Evolutionary conservation across 1,284 basidiomycete genomes (phyloP).

Genomic region (Vanrija sp.): DNA sequence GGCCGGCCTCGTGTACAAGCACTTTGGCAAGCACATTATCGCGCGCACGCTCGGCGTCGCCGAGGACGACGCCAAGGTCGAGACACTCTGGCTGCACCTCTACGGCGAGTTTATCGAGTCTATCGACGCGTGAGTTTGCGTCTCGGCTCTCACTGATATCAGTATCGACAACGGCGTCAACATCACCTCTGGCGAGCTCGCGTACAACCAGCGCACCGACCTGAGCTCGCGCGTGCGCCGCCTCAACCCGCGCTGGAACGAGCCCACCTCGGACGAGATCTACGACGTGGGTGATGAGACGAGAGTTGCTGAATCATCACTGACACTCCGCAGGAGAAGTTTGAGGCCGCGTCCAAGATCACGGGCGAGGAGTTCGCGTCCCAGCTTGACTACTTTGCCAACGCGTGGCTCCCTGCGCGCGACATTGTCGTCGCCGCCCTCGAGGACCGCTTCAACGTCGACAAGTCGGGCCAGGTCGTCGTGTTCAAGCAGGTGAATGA

Average conservation of each 20-base stretch:
- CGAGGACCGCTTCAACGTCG: conserved; percentile 59
- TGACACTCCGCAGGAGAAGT: conserved; percentile 57
- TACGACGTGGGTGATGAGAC: conserved; percentile 66
- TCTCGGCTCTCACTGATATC: background rate
- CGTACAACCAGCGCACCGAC: conserved; percentile 73
- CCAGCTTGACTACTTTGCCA: conserved; percentile 74
- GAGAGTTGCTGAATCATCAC: background rate
- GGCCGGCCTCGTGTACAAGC: conserved; percentile 95
- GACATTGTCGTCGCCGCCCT: conserved; percentile 72
- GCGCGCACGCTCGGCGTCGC: conserved; percentile 59
- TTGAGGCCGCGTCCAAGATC: conserved; percentile 72
- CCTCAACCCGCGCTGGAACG: conserved; percentile 91
- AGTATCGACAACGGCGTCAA: conserved; percentile 89
- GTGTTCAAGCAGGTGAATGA: conserved; percentile 68
- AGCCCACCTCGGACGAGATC: conserved; percentile 58
- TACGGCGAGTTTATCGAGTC: conserved; percentile 93
- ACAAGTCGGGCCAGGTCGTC: conserved; percentile 72
- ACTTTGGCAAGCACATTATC: conserved; percentile 88
- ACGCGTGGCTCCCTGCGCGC: conserved; percentile 89
- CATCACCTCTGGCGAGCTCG: conserved; percentile 58
- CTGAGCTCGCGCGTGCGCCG: conserved; percentile 72
- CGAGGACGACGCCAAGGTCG: conserved; percentile 60
- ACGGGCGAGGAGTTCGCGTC: conserved; percentile 83
- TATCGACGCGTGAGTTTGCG: conserved; percentile 62
- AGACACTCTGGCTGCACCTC: conserved; percentile 78